A percentile compares a stretch with the other conserved stretches of the same genome.
Conservation (phyloP, 2,329 filamentous ascomycete genomes). For the Fonsecaea nubica region DNA sequence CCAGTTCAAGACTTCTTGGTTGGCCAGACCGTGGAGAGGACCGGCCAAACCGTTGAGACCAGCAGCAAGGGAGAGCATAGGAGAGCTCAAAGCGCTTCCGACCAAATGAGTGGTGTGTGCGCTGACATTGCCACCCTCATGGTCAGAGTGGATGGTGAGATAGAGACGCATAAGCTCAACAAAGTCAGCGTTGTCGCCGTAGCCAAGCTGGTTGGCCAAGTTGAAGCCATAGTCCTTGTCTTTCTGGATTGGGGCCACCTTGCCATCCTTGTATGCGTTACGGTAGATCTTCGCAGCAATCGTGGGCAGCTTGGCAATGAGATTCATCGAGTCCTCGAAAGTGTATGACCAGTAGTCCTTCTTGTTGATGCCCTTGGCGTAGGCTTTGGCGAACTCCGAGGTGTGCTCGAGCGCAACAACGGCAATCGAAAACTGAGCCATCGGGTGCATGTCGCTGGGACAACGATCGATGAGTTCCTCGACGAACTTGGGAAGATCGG, state of each 20-base stretch:
- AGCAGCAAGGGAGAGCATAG: slow-evolving; percentile 93
- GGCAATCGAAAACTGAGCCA: slow-evolving; percentile 98
- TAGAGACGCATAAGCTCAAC: slow-evolving; percentile 98
- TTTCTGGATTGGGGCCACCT: slow-evolving; percentile 94
- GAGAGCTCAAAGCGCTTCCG: slow-evolving; percentile 93
- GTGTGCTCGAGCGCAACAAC: slow-evolving; percentile 98
- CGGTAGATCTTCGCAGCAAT: slow-evolving; percentile 99
- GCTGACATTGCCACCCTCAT: slow-evolving; percentile 98
- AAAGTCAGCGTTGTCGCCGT: slow-evolving; percentile 93
- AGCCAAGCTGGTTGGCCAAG: slow-evolving; percentile 99
- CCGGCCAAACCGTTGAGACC: slow-evolving; percentile 98
- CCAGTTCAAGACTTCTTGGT: slow-evolving; percentile 99
- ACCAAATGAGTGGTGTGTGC: slow-evolving; percentile 99
- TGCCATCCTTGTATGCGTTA: slow-evolving; percentile 99
- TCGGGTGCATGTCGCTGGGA: slow-evolving; percentile 97
- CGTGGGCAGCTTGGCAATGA: slow-evolving; percentile 98
- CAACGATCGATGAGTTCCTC: slow-evolving; percentile 99
- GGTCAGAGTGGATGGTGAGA: slow-evolving; percentile 99
- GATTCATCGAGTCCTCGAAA: slow-evolving; percentile 99
- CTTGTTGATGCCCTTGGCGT: slow-evolving; percentile 99
- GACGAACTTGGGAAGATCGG: slow-evolving; percentile 95
- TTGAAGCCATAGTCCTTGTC: slow-evolving; percentile 99
- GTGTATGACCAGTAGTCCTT: slow-evolving; percentile 99
- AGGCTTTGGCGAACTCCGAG: slow-evolving; percentile 96
- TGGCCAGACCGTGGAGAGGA: slow-evolving; percentile 97